Evolutionary conservation across 768 basidiomycete species (phyloP), one percentile per base, ranked within the genome.

Genomic region (Kwoniella botswanensis): DNA sequence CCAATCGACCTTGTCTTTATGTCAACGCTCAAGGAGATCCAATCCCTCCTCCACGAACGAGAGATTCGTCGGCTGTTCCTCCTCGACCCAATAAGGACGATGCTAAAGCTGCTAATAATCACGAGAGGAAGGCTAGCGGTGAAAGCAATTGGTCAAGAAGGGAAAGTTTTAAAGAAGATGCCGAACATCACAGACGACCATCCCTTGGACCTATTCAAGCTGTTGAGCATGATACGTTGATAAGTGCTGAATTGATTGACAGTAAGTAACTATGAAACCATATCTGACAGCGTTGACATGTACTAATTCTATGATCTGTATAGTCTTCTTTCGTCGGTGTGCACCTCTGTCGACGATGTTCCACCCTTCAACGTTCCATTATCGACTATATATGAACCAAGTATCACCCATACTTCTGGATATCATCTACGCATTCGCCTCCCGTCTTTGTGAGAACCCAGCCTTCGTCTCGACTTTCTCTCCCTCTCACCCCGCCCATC

Each of bases 21-120:
- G 56, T 83, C 71, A 82, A 81, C 63, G 75, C 82, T 15, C 73
- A 75, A 55, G 82, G 82, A 5, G 77, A 83, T 57, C 74, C 74
- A 2, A 82, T 83, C 15, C 81, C 81, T 2, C 81, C 82, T 1
- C 82, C 81, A 21, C 66, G 79, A 11, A 79, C 79, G 0, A 66
- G 81, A 46, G 77, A 82, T 12, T 65, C 73, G 3, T 71, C 73
- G 6, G 58, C 56, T 18, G 59, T 62, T 17, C 71, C 71, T 18
- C 57, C 29, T 44, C 35, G 66, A 50, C 29, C 63, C 22, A n/a
- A 56, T 50, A 70, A 73, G 35, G 68, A 70, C 17, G 72, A 73
- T 22, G 59, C 42, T 22, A 53, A 63, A n/a, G 24, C 43, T 17
- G 7, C 43, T 13, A 21, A 22, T 18, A 18, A 43, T 43, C 62